These are phyloP conservation scores for Verticillium albo-atrum DNA, from an alignment of 2,329 filamentous ascomycete species.

Conservation along the genomic window DNA sequence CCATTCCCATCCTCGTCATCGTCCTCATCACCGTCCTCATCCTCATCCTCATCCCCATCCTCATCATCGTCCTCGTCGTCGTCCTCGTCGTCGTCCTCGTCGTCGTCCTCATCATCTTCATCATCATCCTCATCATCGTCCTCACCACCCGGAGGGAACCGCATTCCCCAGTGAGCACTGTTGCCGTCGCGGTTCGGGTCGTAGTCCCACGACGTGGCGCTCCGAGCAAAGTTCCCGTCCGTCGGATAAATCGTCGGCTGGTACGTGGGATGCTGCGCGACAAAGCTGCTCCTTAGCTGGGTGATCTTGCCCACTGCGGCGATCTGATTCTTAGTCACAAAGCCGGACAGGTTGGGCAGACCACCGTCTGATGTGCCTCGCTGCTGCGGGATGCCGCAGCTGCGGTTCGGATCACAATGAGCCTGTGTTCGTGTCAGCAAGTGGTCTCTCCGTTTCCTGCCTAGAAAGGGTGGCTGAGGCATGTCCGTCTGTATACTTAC, in stretches of 20 bases:
- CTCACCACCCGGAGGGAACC: conserved; percentile 10
- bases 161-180: conserved; percentile 3
- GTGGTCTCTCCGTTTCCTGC: not conserved
- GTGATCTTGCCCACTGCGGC: not conserved
- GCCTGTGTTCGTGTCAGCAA: conserved; percentile 1
- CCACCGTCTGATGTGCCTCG: not conserved
- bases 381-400: conserved; percentile 6
- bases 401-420: conserved; percentile 8
- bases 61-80: not conserved
- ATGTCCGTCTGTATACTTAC: conserved; percentile 4
- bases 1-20: not conserved
- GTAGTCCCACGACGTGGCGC: conserved; percentile 18
- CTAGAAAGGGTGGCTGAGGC: not conserved
- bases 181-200: conserved; percentile 27
- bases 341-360: conserved; percentile 26
- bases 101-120: conserved; percentile 13
- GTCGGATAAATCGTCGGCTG: conserved; percentile 22
- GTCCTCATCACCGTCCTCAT: not conserved
- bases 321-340: not conserved
- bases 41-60: not conserved
- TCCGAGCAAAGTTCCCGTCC: conserved; percentile 7
- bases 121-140: conserved; percentile 18
- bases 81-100: not conserved
- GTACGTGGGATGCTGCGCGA: conserved; percentile 18
- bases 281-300: conserved; percentile 18